Percentiles rank a stretch among this genome's conserved stretches.
These are phyloP conservation scores for Aspergillus viridinutans DNA, from an alignment of 2,329 filamentous ascomycete species.

Conservation along the genomic window DNA sequence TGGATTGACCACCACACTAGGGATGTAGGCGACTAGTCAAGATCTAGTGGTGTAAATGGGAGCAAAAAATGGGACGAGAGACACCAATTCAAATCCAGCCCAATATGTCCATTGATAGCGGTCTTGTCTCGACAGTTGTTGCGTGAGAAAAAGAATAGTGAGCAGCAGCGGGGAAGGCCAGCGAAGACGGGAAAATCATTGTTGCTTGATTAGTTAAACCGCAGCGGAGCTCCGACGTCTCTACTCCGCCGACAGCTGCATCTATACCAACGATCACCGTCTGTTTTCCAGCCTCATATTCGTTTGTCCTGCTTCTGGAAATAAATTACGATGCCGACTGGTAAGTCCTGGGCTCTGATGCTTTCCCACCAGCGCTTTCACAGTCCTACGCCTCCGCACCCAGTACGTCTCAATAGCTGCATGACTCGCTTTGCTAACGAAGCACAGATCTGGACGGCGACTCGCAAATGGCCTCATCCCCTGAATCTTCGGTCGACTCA, in stretches of 20 bases:
- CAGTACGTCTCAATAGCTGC: not conserved
- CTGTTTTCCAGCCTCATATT: not conserved
- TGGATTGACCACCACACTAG: not conserved
- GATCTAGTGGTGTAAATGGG: not conserved
- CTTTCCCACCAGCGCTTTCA: not conserved
- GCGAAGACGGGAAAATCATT: not conserved
- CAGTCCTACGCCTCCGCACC: not conserved
- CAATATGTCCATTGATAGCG: not conserved
- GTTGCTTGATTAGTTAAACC: not conserved
- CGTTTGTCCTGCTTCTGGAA: not conserved
- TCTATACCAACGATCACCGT: not conserved
- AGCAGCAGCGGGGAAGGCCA: not conserved
- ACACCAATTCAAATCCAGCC: not conserved
- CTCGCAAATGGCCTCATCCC: slow-evolving; percentile 53
- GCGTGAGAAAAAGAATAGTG: not conserved
- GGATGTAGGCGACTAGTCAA: not conserved
- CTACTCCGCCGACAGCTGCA: not conserved
- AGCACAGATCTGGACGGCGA: slow-evolving; percentile 50
- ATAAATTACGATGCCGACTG: not conserved
- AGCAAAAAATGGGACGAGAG: not conserved
- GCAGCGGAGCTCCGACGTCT: not conserved
- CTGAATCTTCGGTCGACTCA: slow-evolving; percentile 39
- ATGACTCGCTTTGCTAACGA: not conserved
- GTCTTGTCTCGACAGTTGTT: not conserved
- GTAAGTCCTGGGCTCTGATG: not conserved